phyloP scores from a whole-genome alignment of 345 rosid genomes.

The Noccaea bulbosa region DNA sequence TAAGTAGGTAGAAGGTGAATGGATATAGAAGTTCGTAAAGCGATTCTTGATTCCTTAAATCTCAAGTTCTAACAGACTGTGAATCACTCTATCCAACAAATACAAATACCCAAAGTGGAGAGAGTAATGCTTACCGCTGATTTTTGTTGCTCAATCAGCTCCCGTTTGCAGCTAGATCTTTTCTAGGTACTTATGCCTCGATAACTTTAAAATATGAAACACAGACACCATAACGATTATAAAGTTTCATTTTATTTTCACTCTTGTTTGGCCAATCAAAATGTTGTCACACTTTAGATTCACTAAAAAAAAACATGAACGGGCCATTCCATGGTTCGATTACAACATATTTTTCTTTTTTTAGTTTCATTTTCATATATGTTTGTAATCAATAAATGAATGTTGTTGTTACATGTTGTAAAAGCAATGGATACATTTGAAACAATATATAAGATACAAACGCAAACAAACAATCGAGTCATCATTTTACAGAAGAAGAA shows the following conservation, averaged over 20 bases:
- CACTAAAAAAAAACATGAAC: too few relatives aligned
- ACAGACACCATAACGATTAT: not conserved
- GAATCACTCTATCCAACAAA: conserved; percentile 17
- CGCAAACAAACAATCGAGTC: not conserved
- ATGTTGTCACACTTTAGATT: too few relatives aligned
- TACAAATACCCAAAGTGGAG: conserved; percentile 16
- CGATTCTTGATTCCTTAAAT: conserved; percentile 17
- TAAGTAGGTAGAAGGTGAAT: conserved; percentile 8
- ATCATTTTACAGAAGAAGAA: not conserved
- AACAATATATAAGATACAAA: not conserved
- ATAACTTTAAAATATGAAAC: not conserved
- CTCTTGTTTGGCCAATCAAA: too few relatives aligned
- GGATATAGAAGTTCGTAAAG: conserved; percentile 7
- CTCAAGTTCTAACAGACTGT: conserved; percentile 31
- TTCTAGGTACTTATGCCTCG: conserved; percentile 19
- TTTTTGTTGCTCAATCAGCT: conserved; percentile 17
- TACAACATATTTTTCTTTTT: too few relatives aligned
- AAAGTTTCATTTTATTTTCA: too few relatives aligned
- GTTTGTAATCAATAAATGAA: too few relatives aligned
- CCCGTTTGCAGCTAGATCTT: conserved; percentile 12
- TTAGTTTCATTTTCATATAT: too few relatives aligned
- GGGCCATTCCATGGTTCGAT: too few relatives aligned
- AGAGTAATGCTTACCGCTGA: conserved; percentile 3
- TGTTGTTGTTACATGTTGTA: too few relatives aligned
- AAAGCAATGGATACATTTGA: too few relatives aligned